Base-by-base conservation (phyloP, 345 rosid species). In the Tarenaya hassleriana region DNA sequence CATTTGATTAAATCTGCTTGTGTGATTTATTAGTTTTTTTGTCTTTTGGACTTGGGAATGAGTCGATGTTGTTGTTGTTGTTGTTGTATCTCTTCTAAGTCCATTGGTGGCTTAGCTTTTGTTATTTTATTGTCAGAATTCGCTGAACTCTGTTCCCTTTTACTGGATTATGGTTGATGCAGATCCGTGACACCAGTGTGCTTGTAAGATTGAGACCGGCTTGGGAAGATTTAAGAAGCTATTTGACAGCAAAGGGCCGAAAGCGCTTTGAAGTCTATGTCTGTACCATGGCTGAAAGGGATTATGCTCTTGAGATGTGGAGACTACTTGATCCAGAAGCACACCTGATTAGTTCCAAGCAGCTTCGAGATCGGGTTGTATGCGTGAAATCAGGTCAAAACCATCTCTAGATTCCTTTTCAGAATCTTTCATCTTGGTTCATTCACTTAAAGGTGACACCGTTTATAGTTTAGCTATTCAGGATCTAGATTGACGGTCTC, bases 291-390 rank as follows among this genome's bases (percentile, higher is more conserved):
- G 99, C 99, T 54, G 99, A 94, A 77, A 77, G 95, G 64, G 95
- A 94, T 73, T 94, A 88, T 83, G 99, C 99, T 55, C 77, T 94
- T 34, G 99, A 94, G 74, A 94, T 94, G 79, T 88, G 99, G 99
- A 83, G 99, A 77, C 91, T 88, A 66, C 97, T 88, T 74, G 99
- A 88, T 67, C 97, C 95, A 1, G 95, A 75, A 66, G 74, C 87
- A 21, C 86, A 77, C 62, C 61, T 94, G 53, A 94, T 94, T 55
- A 71, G 68, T 62, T 67, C 81, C 60, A 84, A 73, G 64, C 83
- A 94, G 68, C 97, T 85, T 41, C 65, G 29, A 56, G 75, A 94
- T 60, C 89, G 95, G 32, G 80, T 94, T 52, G 83, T 85, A 48
- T 94, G 99, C 52, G 99, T 94, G 61, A 94, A 86, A 74, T 72